phyloP scores from a whole-genome alignment of 2,329 filamentous ascomycete genomes.

The Fusarium sarcochroum region DNA sequence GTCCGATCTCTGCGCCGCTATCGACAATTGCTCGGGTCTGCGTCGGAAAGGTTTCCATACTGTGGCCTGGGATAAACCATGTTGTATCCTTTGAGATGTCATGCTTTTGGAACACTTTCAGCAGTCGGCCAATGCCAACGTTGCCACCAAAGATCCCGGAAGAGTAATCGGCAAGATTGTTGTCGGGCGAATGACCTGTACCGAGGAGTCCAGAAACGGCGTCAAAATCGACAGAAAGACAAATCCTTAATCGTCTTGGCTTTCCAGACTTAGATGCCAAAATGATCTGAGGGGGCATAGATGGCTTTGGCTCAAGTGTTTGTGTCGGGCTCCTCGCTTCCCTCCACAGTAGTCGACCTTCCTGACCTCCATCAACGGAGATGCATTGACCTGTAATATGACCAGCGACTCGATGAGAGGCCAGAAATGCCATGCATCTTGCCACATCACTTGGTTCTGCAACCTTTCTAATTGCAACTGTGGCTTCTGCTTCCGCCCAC shows the following conservation, averaged over 20 bases:
- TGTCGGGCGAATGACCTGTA: neutral
- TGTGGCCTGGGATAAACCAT: slow-evolving; percentile 4
- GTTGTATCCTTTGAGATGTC: fast-evolving
- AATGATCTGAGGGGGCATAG: neutral
- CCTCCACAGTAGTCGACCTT: neutral
- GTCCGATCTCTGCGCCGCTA: slow-evolving; percentile 1
- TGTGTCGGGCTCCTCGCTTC: neutral
- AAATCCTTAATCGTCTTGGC: neutral
- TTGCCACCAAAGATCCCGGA: neutral
- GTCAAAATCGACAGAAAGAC: slow-evolving; percentile 5
- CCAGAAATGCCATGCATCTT: neutral
- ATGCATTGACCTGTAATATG: neutral
- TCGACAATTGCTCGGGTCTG: neutral
- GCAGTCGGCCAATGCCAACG: neutral
- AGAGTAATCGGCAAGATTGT: slow-evolving; percentile 1
- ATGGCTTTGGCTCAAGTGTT: too few relatives aligned
- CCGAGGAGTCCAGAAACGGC: neutral
- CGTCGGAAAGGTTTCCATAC: neutral
- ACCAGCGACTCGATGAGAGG: neutral
- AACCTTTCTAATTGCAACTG: neutral
- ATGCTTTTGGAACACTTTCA: neutral
- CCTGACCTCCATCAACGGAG: slow-evolving; percentile 2
- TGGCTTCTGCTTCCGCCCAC: slow-evolving; percentile 6
- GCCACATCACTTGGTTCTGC: neutral
- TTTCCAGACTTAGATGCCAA: neutral